Conservation (phyloP, 768 basidiomycete species). For the Krasilnikovozyma curviuscula region DNA sequence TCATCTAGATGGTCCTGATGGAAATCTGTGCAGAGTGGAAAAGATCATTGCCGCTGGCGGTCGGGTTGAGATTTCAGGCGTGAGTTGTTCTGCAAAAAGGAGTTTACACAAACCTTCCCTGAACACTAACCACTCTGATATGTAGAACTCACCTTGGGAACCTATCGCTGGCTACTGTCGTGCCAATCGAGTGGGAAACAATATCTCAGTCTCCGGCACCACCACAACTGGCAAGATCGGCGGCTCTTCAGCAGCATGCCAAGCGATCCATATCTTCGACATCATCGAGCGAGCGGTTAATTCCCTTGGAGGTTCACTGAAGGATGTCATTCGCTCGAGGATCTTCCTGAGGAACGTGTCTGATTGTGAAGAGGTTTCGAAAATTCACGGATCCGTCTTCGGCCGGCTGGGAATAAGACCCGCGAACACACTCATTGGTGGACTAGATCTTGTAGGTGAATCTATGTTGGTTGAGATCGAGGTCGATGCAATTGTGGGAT, state of each 20-base stretch:
- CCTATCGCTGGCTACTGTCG: conserved; percentile 9
- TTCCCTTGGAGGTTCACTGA: conserved; percentile 2
- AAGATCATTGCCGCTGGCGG: background rate
- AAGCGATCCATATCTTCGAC: conserved; percentile 5
- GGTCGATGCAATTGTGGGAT: conserved; percentile 9
- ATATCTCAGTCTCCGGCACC: conserved; percentile 3
- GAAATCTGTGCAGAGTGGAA: background rate
- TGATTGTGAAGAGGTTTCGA: conserved; percentile 2
- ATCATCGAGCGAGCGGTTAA: background rate
- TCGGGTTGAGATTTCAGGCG: conserved; percentile 5
- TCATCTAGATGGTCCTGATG: conserved; percentile 3
- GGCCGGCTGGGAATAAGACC: background rate
- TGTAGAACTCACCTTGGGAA: too few relatives aligned
- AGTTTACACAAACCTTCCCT: too few relatives aligned
- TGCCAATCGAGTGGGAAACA: background rate
- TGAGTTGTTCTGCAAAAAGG: too few relatives aligned
- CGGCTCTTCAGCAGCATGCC: background rate
- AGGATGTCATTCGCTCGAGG: conserved; percentile 5
- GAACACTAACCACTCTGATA: too few relatives aligned
- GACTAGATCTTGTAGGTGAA: background rate
- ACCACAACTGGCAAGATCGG: background rate
- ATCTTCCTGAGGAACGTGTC: background rate
- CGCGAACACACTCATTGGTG: conserved; percentile 4
- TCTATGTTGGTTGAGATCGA: conserved; percentile 6
- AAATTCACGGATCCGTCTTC: conserved; percentile 7